These are phyloP conservation scores for Zoysia japonica DNA, from an alignment of 176 grass and related monocot genomes.

Conservation along the genomic window DNA sequence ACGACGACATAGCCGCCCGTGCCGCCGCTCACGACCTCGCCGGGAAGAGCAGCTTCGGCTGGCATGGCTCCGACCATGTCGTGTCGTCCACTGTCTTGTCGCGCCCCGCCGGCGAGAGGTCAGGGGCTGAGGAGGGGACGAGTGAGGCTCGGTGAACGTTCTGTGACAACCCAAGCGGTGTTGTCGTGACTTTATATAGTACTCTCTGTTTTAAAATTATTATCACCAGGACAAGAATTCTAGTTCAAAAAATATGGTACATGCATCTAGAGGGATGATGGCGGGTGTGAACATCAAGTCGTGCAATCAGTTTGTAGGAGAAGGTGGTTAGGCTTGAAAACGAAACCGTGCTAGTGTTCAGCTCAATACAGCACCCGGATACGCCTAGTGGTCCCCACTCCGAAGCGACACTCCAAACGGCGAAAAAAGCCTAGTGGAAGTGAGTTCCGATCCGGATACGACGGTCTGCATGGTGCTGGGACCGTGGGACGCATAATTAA, in stretches of 20 bases:
- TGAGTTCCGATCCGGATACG: no score
- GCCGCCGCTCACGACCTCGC: neutral
- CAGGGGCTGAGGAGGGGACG: neutral
- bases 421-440: no score
- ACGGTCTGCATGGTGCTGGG: no score
- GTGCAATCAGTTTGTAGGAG: neutral
- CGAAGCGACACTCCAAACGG: no score
- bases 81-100: neutral
- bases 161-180: no score
- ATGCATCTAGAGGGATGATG: neutral
- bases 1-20: neutral
- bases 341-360: neutral
- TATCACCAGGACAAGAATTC: neutral
- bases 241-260: no score
- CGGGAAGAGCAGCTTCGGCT: neutral
- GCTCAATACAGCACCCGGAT: neutral
- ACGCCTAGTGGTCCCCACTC: no score
- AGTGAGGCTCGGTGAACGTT: neutral
- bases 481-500: no score
- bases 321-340: neutral
- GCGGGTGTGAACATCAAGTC: neutral
- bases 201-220: neutral
- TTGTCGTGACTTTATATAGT: neutral
- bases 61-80: slow-evolving; percentile 20
- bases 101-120: neutral